Base-by-base conservation (phyloP, 768 basidiomycete genomes). In the Tremella fuciformis region DNA sequence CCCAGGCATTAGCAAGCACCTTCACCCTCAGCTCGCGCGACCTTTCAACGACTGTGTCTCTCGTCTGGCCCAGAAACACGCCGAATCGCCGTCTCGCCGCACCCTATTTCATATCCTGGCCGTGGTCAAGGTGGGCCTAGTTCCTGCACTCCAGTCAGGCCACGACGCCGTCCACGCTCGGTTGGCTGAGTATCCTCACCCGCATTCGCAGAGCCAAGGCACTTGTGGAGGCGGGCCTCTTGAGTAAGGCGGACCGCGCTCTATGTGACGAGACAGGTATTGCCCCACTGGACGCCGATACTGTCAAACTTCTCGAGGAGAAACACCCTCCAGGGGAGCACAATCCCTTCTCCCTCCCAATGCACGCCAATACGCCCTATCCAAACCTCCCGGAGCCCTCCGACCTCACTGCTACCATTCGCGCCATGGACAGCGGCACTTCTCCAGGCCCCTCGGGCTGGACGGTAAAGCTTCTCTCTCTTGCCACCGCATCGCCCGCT, bases 401-500 rank as follows among this genome's bases (percentile, higher is more conserved):
- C n/a, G n/a, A n/a, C n/a, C n/a, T n/a, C n/a, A n/a, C n/a, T n/a
- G n/a, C n/a, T n/a, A n/a, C n/a, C n/a, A n/a, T n/a, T n/a, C n/a
- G n/a, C n/a, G n/a, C n/a, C n/a, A n/a, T n/a, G n/a, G n/a, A n/a
- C n/a, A n/a, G n/a, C n/a, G n/a, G n/a, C n/a, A n/a, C n/a, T n/a
- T n/a, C n/a, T n/a, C 47, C 55, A 13, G 59, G 59, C 18, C 2
- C 38, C 2, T 38, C 26, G 3, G 60, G 55, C 18, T 62, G 55
- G 60, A 57, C 55, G 1, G 50, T 53, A 16, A 26, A 47, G 26
- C 50, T 62, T 19, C 42, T 62, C 50, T 22, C 44, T 15, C 42
- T 52, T 3, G 58, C 41, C 19, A 16, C 34, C n/a, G 19, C 11
- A 3, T 2, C 39, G 18, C 44, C 55, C 37, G 22, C 22, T 18